phyloP scores from a whole-genome alignment of 106 monocot genomes.

The Cymbidium sinense region DNA sequence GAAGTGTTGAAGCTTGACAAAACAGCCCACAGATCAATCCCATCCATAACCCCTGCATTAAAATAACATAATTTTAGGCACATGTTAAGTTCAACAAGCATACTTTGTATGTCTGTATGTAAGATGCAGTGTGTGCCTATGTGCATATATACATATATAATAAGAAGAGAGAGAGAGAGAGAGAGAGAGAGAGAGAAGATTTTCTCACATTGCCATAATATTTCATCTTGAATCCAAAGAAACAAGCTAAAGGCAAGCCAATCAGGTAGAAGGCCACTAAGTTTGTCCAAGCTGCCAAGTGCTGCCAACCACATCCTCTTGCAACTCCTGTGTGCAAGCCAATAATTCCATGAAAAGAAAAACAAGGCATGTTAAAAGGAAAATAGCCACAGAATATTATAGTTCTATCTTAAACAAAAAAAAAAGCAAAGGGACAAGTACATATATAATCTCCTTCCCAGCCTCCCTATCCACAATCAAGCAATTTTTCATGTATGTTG shows the following conservation, averaged over 20 bases:
- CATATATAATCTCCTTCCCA: too few relatives aligned
- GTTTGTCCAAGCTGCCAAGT: slow-evolving; percentile 85
- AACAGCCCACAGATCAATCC: slow-evolving; percentile 77
- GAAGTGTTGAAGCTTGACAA: slow-evolving; percentile 47
- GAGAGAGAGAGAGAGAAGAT: background rate
- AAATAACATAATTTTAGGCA: background rate
- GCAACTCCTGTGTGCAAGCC: slow-evolving; percentile 42
- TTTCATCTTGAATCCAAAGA: slow-evolving; percentile 50
- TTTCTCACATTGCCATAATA: slow-evolving; percentile 41
- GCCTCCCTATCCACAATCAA: too few relatives aligned
- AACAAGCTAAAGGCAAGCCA: slow-evolving; percentile 57
- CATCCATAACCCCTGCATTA: slow-evolving; percentile 66
- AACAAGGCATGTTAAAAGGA: background rate
- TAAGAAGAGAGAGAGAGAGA: background rate
- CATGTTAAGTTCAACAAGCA: background rate
- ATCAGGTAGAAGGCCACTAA: slow-evolving; percentile 57
- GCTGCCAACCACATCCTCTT: slow-evolving; percentile 92
- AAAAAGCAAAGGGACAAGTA: background rate
- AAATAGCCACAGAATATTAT: background rate
- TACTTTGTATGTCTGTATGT: too few relatives aligned
- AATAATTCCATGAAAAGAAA: background rate
- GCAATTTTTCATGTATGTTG: background rate
- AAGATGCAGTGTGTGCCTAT: too few relatives aligned
- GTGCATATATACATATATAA: too few relatives aligned
- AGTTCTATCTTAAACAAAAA: background rate